A percentile compares a stretch with the other conserved stretches of the same genome.
phyloP scores from a whole-genome alignment of 129 eudicot species.

The Tanacetum coccineum region DNA sequence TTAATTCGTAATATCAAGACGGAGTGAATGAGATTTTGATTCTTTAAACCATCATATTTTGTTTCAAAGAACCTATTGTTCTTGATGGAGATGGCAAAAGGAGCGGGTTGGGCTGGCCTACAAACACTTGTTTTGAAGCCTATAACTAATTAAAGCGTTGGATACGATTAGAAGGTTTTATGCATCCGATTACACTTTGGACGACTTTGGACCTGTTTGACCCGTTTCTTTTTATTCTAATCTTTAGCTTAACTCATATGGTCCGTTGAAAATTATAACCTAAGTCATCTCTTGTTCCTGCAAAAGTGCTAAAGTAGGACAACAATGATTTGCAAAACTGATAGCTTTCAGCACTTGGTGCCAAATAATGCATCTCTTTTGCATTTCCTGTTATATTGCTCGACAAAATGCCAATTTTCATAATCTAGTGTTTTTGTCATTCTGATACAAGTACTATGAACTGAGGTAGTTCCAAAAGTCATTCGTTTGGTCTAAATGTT shows the following conservation, averaged over 20 bases:
- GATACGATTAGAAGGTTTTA: not conserved
- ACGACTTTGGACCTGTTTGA: not conserved
- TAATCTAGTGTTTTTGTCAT: not conserved
- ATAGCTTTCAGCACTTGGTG: not conserved
- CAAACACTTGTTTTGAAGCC: not conserved
- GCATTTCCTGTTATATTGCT: not conserved
- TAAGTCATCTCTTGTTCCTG: not conserved
- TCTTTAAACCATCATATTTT: too few relatives aligned
- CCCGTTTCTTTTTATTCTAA: not conserved
- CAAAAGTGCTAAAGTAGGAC: not conserved
- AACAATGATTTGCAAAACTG: not conserved
- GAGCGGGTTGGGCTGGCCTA: not conserved
- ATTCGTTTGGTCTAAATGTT: not conserved
- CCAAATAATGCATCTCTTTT: conserved; percentile 2
- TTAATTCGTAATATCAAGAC: conserved; percentile 7
- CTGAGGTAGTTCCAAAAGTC: conserved; percentile 1
- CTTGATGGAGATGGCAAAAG: not conserved
- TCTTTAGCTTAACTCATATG: not conserved
- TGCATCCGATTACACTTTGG: not conserved
- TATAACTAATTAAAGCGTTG: not conserved
- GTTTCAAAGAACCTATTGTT: not conserved
- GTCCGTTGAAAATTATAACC: not conserved
- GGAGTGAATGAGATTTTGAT: not conserved
- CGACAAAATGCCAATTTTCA: not conserved
- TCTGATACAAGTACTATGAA: not conserved